Conservation (phyloP, 495 filamentous ascomycete species). For the Bathelium albidoporum region DNA sequence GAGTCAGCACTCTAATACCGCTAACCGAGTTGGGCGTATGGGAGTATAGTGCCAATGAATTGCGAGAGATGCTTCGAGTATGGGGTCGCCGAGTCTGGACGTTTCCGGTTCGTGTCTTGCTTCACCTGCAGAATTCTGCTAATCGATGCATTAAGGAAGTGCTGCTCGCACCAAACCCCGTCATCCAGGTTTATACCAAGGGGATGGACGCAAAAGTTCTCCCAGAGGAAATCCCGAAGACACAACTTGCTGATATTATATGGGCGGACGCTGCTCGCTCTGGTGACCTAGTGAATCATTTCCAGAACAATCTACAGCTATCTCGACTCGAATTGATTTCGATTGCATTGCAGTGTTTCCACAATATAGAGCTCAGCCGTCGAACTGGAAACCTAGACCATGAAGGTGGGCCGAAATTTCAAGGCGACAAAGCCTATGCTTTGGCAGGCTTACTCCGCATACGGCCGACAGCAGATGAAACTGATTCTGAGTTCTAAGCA, state of each 20-base stretch:
- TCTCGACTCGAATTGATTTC: conserved; percentile 31
- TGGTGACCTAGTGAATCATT: conserved; percentile 34
- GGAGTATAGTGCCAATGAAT: neutral
- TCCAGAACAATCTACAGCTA: conserved; percentile 27
- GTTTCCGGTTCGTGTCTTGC: conserved; percentile 26
- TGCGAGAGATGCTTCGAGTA: conserved; percentile 16
- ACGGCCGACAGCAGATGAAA: conserved; percentile 26
- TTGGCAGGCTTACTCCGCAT: conserved; percentile 38
- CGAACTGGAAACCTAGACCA: conserved; percentile 3
- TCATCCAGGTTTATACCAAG: conserved; percentile 24
- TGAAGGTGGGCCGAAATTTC: conserved; percentile 13
- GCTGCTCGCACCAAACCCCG: conserved; percentile 22
- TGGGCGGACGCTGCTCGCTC: conserved; percentile 18
- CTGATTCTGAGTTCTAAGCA: conserved; percentile 36
- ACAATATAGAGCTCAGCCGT: conserved; percentile 1
- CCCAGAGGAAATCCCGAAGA: conserved; percentile 9
- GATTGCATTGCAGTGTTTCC: conserved; percentile 23
- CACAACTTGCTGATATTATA: conserved; percentile 18
- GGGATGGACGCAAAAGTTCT: conserved; percentile 3
- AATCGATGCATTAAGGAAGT: conserved; percentile 23
- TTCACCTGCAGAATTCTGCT: neutral
- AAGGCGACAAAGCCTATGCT: conserved; percentile 36
- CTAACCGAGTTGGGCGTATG: neutral
- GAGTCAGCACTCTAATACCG: neutral
- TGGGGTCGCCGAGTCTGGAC: conserved; percentile 41